phyloP scores from a whole-genome alignment of 495 filamentous ascomycete species.

The Trichoderma erinaceum region DNA sequence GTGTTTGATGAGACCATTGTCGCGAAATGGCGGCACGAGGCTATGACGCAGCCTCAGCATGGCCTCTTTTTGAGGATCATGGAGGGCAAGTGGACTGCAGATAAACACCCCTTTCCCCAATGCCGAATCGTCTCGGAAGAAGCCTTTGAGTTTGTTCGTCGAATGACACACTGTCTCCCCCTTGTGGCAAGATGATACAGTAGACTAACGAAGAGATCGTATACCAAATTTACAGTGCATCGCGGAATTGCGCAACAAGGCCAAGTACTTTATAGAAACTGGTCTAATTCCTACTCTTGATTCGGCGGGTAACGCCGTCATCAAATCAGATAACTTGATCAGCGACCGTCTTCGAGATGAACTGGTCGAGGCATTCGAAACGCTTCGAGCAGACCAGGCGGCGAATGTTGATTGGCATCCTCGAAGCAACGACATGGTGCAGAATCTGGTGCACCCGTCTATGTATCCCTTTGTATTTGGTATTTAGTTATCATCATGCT shows the following conservation, averaged over 20 bases:
- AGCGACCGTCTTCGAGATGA: constrained; percentile 17
- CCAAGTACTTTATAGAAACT: constrained; percentile 27
- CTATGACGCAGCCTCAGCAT: constrained; percentile 24
- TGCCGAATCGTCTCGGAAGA: constrained; percentile 22
- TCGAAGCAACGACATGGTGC: constrained; percentile 47
- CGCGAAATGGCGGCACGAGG: constrained; percentile 34
- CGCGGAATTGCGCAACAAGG: constrained; percentile 45
- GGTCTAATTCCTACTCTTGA: constrained; percentile 34
- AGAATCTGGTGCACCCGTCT: constrained; percentile 57
- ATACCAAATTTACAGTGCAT: constrained; percentile 31
- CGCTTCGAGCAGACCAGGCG: constrained; percentile 38
- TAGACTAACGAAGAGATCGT: not conserved
- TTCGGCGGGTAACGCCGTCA: constrained; percentile 18
- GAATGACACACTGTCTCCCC: not conserved
- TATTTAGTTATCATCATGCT: constrained; percentile 7
- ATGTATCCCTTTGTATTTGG: constrained; percentile 55
- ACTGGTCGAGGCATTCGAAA: constrained; percentile 23
- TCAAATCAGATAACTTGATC: constrained; percentile 30
- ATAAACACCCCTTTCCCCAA: not conserved
- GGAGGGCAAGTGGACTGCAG: constrained; percentile 11
- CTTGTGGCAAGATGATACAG: not conserved
- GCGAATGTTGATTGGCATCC: constrained; percentile 53
- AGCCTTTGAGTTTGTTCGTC: constrained; percentile 39
- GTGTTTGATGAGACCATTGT: constrained; percentile 45
- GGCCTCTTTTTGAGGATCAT: constrained; percentile 27